phyloP scores from a whole-genome alignment of 169 alveolate species.

The Babesia divergens region DNA sequence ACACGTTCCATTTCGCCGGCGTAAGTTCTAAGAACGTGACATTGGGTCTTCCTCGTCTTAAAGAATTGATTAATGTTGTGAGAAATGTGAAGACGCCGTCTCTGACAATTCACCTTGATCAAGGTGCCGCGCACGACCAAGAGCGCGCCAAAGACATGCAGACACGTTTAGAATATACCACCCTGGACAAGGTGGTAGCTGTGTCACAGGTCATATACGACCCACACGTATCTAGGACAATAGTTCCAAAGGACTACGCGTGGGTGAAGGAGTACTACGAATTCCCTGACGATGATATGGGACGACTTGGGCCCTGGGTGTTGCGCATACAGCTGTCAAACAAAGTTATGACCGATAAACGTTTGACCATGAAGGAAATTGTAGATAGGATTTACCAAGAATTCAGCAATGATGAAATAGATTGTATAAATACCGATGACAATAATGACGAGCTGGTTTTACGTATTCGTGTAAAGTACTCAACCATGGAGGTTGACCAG shows the following conservation, averaged over 20 bases:
- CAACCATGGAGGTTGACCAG: conserved; percentile 56
- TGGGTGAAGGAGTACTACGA: conserved; percentile 94
- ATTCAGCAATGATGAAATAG: conserved; percentile 86
- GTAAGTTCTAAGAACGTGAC: conserved; percentile 99
- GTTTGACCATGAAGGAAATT: conserved; percentile 92
- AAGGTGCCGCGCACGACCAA: conserved; percentile 84
- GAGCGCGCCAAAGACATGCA: conserved; percentile 91
- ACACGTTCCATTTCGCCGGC: conserved; percentile 99
- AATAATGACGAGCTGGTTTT: conserved; percentile 93
- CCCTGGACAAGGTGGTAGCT: conserved; percentile 89
- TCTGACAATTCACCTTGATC: conserved; percentile 89
- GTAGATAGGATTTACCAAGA: conserved; percentile 87
- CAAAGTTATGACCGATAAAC: conserved; percentile 92
- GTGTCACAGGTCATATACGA: conserved; percentile 94
- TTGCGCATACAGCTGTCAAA: conserved; percentile 92
- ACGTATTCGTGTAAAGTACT: conserved; percentile 88
- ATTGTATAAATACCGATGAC: conserved; percentile 95
- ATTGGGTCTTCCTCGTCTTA: conserved; percentile 97
- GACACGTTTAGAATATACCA: conserved; percentile 93
- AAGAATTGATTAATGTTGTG: conserved; percentile 98
- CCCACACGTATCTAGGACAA: conserved; percentile 93
- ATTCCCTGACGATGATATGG: conserved; percentile 91
- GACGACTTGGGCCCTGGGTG: conserved; percentile 91
- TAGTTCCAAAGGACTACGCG: conserved; percentile 89
- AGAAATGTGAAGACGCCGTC: conserved; percentile 98